These are phyloP conservation scores for Epichloe uncinata DNA, from an alignment of 2,329 filamentous ascomycete genomes.

Conservation along the genomic window DNA sequence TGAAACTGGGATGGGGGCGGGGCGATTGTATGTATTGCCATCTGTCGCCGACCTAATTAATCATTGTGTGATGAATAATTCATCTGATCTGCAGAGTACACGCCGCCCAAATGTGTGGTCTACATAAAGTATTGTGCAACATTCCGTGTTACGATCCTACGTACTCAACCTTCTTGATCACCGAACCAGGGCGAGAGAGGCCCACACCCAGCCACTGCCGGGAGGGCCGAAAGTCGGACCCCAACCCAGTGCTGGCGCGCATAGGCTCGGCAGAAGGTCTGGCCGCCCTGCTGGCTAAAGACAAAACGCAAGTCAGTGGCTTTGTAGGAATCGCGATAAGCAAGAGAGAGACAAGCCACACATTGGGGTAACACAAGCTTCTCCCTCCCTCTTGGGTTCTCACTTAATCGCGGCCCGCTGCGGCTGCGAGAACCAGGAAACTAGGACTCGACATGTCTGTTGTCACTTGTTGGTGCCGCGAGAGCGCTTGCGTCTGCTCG, in stretches of 20 bases:
- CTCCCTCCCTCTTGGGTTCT: not conserved
- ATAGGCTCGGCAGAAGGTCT: slow-evolving; percentile 1
- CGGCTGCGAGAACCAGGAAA: slow-evolving; percentile 1
- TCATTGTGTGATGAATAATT: too few relatives aligned
- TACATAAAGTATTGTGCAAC: too few relatives aligned
- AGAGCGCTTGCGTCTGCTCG: slow-evolving; percentile 5
- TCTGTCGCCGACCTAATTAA: too few relatives aligned
- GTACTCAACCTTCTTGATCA: not conserved
- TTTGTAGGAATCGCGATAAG: not conserved
- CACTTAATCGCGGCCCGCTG: not conserved
- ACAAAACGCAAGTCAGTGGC: not conserved
- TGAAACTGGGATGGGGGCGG: too few relatives aligned
- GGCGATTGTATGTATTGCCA: too few relatives aligned
- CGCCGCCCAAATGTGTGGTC: too few relatives aligned
- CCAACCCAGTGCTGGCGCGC: not conserved
- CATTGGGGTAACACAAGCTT: too few relatives aligned
- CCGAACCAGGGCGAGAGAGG: not conserved
- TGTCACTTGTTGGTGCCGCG: slow-evolving; percentile 4
- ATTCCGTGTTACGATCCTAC: too few relatives aligned
- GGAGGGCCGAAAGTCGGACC: slow-evolving; percentile 3
- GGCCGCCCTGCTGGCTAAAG: not conserved
- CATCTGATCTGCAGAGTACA: too few relatives aligned
- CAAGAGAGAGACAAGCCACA: not conserved
- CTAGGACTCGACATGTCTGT: not conserved
- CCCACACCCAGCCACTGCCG: slow-evolving; percentile 3